A percentile compares a stretch with the other conserved stretches of the same genome.
These are phyloP conservation scores for Mycena indigotica DNA, from an alignment of 768 basidiomycete species.

Conservation along the genomic window DNA sequence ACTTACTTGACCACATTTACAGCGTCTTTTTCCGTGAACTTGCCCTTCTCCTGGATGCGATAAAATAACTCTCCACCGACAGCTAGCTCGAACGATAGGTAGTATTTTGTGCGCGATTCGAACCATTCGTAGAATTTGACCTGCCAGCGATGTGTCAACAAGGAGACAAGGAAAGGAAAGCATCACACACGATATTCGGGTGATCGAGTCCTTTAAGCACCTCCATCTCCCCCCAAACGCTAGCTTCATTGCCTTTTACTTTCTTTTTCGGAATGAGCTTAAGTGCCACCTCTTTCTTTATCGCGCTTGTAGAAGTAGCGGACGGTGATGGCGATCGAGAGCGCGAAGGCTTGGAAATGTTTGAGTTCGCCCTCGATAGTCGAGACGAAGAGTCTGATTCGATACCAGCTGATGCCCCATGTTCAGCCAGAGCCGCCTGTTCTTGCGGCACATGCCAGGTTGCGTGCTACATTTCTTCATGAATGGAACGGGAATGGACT, in stretches of 20 bases:
- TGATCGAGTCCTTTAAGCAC: slow-evolving; percentile 89
- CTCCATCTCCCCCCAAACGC: slow-evolving; percentile 93
- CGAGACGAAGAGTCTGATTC: slow-evolving; percentile 12
- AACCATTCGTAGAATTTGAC: slow-evolving; percentile 98
- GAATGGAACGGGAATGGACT: slow-evolving; percentile 1
- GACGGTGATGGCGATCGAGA: slow-evolving; percentile 27
- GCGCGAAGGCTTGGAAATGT: slow-evolving; percentile 11
- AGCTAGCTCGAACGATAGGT: slow-evolving; percentile 93
- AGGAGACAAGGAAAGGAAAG: background rate
- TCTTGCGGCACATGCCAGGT: slow-evolving; percentile 77
- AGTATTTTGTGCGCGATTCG: slow-evolving; percentile 91
- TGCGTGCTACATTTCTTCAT: slow-evolving; percentile 53
- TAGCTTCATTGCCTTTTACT: slow-evolving; percentile 86
- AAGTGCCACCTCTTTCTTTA: slow-evolving; percentile 75
- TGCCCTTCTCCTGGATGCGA: slow-evolving; percentile 79
- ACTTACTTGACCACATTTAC: slow-evolving; percentile 72
- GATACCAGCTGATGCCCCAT: slow-evolving; percentile 53
- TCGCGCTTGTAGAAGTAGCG: slow-evolving; percentile 24
- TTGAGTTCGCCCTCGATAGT: slow-evolving; percentile 22
- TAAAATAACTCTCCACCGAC: slow-evolving; percentile 95
- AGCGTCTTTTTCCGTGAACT: slow-evolving; percentile 93
- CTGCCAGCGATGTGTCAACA: slow-evolving; percentile 39
- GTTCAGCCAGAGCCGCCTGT: slow-evolving; percentile 55
- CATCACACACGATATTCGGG: slow-evolving; percentile 75
- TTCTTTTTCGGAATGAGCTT: slow-evolving; percentile 96